Conservation (phyloP, 441 rosid genomes). For the Hypseocharis bilobata region DNA sequence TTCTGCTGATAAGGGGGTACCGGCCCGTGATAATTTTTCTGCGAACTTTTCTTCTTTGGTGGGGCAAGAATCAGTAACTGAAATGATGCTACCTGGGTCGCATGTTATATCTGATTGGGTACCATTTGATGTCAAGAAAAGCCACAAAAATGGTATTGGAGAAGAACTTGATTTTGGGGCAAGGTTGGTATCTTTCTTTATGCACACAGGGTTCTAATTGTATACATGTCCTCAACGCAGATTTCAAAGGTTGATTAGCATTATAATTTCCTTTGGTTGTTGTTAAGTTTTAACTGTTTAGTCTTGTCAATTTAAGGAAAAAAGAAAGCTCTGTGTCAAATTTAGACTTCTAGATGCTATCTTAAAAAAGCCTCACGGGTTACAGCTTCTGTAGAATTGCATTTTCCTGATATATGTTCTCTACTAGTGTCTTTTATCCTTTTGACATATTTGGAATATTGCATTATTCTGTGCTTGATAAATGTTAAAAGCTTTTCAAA, state of each 20-base stretch:
- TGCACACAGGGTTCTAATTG: conserved; percentile 3
- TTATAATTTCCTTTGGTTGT: background rate
- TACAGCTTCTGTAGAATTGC: background rate
- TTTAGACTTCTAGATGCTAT: background rate
- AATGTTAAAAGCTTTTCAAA: background rate
- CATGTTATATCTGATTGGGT: conserved; percentile 84
- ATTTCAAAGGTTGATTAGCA: conserved; percentile 4
- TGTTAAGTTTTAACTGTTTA: background rate
- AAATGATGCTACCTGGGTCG: conserved; percentile 42
- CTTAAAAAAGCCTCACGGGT: background rate
- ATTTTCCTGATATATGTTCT: background rate
- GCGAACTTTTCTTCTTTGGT: conserved; percentile 31
- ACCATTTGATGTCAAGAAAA: conserved; percentile 38
- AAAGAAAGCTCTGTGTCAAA: background rate
- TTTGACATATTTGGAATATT: background rate
- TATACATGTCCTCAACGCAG: background rate
- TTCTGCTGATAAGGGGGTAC: conserved; percentile 20
- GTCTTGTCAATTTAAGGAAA: background rate
- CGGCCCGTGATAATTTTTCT: conserved; percentile 27
- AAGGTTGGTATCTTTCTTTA: conserved; percentile 45
- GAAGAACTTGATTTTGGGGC: conserved; percentile 71
- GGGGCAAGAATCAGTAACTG: conserved; percentile 37
- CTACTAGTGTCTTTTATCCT: background rate
- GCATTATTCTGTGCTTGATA: background rate
- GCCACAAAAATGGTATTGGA: conserved; percentile 27